phyloP scores from a whole-genome alignment of 2,329 filamentous ascomycete genomes.

The Colletotrichum chrysophilum region DNA sequence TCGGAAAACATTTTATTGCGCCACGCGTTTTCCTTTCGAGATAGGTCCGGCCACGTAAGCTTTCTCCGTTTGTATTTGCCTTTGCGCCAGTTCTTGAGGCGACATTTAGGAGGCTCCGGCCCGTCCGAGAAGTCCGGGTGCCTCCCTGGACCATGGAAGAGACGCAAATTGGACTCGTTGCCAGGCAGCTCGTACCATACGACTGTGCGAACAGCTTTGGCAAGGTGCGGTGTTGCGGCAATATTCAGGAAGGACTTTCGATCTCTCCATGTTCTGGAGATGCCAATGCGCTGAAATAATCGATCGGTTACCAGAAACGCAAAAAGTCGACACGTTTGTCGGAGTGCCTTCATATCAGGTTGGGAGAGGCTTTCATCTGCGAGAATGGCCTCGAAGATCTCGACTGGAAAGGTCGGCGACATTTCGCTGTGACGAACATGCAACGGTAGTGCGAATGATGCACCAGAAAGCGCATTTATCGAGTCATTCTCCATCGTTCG shows the following conservation, averaged over 20 bases:
- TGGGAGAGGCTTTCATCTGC: not conserved
- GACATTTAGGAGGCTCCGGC: not conserved
- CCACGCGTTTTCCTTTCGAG: not conserved
- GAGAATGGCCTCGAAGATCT: not conserved
- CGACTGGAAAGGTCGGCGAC: not conserved
- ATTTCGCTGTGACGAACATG: not conserved
- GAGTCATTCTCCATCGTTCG: not conserved
- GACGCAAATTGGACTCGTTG: not conserved
- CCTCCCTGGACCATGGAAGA: not conserved
- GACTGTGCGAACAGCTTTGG: not conserved
- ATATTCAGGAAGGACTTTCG: not conserved
- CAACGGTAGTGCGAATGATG: fast-evolving
- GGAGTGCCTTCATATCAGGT: not conserved
- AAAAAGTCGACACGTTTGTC: not conserved
- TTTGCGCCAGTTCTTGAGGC: not conserved
- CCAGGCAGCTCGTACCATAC: not conserved
- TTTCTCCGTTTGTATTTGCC: not conserved
- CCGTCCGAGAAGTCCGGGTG: not conserved
- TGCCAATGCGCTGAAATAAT: not conserved
- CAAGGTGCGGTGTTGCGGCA: not conserved
- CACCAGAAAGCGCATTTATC: not conserved
- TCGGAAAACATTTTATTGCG: not conserved
- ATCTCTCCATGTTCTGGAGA: not conserved
- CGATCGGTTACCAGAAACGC: not conserved
- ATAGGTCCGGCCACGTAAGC: not conserved